A percentile compares a stretch with the other conserved stretches of the same genome.
These are phyloP conservation scores for Xylariales sp. DNA, from an alignment of 2,329 filamentous ascomycete species.

Conservation along the genomic window DNA sequence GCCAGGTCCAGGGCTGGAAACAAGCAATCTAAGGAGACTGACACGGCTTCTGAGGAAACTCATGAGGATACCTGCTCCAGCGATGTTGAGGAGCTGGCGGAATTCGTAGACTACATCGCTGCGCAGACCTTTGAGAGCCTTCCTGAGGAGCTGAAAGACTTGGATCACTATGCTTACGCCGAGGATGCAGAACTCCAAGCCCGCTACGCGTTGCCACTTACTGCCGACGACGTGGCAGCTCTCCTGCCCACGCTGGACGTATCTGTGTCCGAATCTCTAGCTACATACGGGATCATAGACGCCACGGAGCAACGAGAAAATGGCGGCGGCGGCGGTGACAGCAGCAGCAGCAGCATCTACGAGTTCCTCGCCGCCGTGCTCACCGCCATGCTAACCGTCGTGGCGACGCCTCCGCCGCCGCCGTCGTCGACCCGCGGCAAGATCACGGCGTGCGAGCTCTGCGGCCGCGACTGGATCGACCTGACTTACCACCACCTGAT, in stretches of 20 bases:
- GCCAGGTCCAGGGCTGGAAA: conserved; percentile 31
- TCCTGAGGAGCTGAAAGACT: conserved; percentile 53
- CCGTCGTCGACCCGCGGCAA: conserved; percentile 48
- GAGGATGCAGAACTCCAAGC: conserved; percentile 43
- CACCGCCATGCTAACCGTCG: conserved; percentile 54
- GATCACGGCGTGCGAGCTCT: conserved; percentile 67
- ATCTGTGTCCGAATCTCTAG: conserved; percentile 61
- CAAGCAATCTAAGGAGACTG: conserved; percentile 8
- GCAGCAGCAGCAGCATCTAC: no score
- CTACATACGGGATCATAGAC: conserved; percentile 61
- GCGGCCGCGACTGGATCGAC: conserved; percentile 67
- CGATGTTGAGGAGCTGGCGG: conserved; percentile 64
- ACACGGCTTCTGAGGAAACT: not conserved
- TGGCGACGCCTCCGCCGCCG: conserved; percentile 59
- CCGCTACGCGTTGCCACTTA: conserved; percentile 54
- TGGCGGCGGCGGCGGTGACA: no score
- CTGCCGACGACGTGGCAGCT: conserved; percentile 40
- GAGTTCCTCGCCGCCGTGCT: conserved; percentile 62
- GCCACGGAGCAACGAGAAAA: conserved; percentile 36
- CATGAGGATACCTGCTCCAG: conserved; percentile 6
- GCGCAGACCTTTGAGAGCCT: conserved; percentile 63
- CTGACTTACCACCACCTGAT: conserved; percentile 85
- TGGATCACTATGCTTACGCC: conserved; percentile 51
- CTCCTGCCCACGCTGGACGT: conserved; percentile 53
- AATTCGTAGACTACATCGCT: conserved; percentile 79